Conservation (phyloP, 192 early-diverging fungal species). For the Jimgerdemannia flammicorona region DNA sequence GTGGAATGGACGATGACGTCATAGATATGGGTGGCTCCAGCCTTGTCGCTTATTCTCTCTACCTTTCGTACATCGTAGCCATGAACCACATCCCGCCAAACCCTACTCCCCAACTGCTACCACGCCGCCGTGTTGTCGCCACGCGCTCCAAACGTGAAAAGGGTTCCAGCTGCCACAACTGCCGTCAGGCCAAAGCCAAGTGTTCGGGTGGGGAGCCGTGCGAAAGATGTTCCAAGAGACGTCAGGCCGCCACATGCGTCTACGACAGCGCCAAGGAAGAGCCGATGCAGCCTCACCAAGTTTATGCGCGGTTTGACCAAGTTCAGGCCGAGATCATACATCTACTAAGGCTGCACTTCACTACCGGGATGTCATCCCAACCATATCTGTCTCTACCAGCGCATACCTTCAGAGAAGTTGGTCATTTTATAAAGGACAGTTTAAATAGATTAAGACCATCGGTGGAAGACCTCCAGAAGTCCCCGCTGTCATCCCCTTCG, state of each 20-base stretch:
- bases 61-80: not conserved
- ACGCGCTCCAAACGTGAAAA: not conserved
- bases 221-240: not conserved
- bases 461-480: not conserved
- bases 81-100: not conserved
- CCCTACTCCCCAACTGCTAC: not conserved
- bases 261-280: not conserved
- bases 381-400: not conserved
- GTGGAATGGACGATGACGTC: not conserved
- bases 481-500: not conserved
- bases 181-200: constrained; percentile 1
- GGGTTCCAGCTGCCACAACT: constrained; percentile 2
- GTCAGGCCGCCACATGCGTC: not conserved
- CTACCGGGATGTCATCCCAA: not conserved
- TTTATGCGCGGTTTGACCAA: not conserved
- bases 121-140: not conserved
- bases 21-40: not conserved
- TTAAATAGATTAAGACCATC: not conserved
- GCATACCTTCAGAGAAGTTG: not conserved
- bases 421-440: not conserved
- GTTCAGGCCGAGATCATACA: not conserved
- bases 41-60: not conserved
- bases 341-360: not conserved
- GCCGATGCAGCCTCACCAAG: not conserved
- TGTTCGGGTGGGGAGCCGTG: constrained; percentile 1